Percentiles rank a stretch among this genome's conserved stretches.
Evolutionary conservation across 257 asterid species (phyloP).

Genomic region (Solanum clarkiae): DNA sequence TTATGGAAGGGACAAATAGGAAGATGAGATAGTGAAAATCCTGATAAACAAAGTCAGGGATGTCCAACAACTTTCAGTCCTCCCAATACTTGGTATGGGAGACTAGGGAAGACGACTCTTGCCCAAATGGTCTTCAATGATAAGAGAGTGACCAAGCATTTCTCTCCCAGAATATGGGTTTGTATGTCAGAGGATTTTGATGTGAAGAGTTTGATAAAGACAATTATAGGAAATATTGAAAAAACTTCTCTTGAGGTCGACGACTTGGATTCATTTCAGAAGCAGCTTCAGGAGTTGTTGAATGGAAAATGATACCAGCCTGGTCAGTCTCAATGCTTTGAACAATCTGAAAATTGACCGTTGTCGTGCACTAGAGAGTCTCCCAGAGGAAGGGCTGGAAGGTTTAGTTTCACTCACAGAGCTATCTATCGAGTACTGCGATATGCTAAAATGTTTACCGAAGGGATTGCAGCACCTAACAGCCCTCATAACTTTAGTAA

Average conservation of each 20-base stretch:
- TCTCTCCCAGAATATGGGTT: neutral
- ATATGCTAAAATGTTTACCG: no score
- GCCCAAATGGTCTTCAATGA: neutral
- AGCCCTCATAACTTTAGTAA: no score
- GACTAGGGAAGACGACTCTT: neutral
- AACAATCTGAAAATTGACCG: no score
- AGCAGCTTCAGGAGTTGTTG: neutral
- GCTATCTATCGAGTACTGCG: no score
- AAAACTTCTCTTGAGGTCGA: neutral
- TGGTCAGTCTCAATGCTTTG: no score
- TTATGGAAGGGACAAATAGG: neutral
- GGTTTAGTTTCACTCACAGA: no score
- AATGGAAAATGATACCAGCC: no score
- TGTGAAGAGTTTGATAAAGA: neutral
- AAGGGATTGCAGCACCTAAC: no score
- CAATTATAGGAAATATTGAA: neutral
- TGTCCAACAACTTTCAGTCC: neutral
- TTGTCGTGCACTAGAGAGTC: no score
- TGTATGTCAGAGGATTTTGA: neutral
- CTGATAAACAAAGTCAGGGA: neutral
- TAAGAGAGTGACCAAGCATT: neutral
- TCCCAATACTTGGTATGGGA: neutral
- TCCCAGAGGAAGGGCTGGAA: no score
- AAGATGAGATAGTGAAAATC: neutral
- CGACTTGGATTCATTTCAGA: neutral